Conservation (phyloP, 2,329 filamentous ascomycete genomes). For the Colletotrichum sp. region DNA sequence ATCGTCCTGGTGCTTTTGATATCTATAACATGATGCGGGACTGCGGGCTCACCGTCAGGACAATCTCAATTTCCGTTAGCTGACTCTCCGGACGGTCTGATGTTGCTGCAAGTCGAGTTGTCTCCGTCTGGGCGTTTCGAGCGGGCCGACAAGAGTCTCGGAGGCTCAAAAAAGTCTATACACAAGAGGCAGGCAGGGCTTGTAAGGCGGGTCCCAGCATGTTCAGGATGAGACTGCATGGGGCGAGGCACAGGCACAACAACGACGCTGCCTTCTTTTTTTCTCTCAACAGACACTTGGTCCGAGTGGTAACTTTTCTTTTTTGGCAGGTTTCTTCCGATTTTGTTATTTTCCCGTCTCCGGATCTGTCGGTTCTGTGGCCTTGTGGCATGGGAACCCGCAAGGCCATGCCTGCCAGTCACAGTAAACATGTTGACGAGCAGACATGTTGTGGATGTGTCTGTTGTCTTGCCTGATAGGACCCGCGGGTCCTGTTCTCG, state of each 20-base stretch:
- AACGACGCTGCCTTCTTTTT: neutral
- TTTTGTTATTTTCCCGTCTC: neutral
- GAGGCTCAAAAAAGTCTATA: neutral
- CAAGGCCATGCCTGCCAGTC: neutral
- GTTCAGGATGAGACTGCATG: neutral
- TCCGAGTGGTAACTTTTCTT: neutral
- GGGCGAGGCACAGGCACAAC: neutral
- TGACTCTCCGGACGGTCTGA: neutral
- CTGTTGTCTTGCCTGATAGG: neutral
- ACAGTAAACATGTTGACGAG: neutral
- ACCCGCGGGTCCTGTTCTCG: neutral
- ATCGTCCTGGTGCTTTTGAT: neutral
- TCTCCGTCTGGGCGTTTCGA: neutral
- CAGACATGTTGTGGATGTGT: neutral
- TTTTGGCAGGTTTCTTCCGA: neutral
- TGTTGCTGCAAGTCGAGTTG: neutral
- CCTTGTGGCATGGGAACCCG: neutral
- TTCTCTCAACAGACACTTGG: neutral
- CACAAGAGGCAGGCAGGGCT: neutral
- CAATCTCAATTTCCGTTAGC: slow-evolving; percentile 8
- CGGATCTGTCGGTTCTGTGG: neutral
- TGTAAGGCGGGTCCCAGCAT: neutral
- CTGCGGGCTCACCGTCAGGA: neutral
- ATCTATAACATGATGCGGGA: neutral
- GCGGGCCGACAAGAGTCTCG: neutral